phyloP scores from a whole-genome alignment of 2,329 filamentous ascomycete genomes.

The Tolypocladium cylindrosporum region DNA sequence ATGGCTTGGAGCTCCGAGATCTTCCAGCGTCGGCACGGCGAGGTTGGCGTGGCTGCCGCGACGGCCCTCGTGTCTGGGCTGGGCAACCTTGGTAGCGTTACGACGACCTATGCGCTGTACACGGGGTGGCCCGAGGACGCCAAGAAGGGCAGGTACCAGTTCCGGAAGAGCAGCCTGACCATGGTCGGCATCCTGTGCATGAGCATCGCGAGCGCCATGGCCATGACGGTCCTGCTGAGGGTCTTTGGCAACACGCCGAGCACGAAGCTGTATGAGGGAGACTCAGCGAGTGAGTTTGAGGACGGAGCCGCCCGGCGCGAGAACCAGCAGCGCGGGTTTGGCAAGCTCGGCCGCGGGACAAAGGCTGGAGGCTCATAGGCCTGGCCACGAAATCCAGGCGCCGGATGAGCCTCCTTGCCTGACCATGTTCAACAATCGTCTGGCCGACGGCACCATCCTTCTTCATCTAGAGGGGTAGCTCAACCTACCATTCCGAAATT shows the following conservation, averaged over 20 bases:
- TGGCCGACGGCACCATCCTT: not conserved
- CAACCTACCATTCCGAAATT: constrained; percentile 23
- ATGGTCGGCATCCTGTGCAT: constrained; percentile 79
- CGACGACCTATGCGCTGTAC: constrained; percentile 84
- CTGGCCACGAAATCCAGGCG: too few species aligned
- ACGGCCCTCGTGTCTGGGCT: constrained; percentile 78
- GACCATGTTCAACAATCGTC: constrained; percentile 19
- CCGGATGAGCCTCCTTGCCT: not conserved
- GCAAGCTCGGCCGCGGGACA: constrained; percentile 27
- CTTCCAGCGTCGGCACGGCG: constrained; percentile 80
- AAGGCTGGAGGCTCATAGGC: constrained; percentile 9
- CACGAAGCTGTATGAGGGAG: constrained; percentile 29
- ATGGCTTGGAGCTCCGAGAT: constrained; percentile 92
- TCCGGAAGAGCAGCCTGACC: constrained; percentile 72
- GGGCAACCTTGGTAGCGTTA: constrained; percentile 76
- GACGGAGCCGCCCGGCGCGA: constrained; percentile 54
- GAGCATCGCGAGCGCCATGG: constrained; percentile 63
- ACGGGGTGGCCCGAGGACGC: constrained; percentile 76
- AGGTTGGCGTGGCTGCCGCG: constrained; percentile 82
- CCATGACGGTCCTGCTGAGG: constrained; percentile 58
- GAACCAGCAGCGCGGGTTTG: constrained; percentile 46
- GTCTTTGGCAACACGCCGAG: constrained; percentile 44
- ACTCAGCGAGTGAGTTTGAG: constrained; percentile 35
- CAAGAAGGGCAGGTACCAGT: constrained; percentile 56
- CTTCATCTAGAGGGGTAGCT: constrained; percentile 17